Conservation (phyloP, 179 eudicot species). For the Gypsophila paniculata region DNA sequence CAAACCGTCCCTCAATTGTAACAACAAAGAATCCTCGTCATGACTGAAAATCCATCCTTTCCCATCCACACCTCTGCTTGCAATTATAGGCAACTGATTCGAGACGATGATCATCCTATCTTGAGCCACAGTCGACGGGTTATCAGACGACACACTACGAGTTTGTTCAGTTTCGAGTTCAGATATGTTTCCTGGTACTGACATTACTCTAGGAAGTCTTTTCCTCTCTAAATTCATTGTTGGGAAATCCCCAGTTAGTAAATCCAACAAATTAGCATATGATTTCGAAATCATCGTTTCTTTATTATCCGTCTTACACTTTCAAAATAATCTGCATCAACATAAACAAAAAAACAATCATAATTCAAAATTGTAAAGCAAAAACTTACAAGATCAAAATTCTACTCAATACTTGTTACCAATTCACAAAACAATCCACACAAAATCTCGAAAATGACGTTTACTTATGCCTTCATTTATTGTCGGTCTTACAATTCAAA, state of each 20-base stretch:
- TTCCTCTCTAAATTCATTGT: constrained; percentile 52
- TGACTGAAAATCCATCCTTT: constrained; percentile 76
- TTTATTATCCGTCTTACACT: constrained; percentile 9
- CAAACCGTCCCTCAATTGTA: constrained; percentile 68
- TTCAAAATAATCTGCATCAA: constrained; percentile 19
- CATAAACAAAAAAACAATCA: neutral
- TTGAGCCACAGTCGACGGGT: constrained; percentile 50
- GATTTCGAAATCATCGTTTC: constrained; percentile 59
- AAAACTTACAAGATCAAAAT: constrained; percentile 3
- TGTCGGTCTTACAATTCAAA: no score
- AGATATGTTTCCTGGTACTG: constrained; percentile 67
- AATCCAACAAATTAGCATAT: constrained; percentile 76
- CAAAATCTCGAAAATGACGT: no score
- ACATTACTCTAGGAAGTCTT: constrained; percentile 68
- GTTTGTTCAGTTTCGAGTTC: constrained; percentile 74
- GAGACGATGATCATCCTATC: constrained; percentile 81
- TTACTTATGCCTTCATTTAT: no score
- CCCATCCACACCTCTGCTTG: constrained; percentile 56
- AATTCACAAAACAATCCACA: neutral
- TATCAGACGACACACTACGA: constrained; percentile 65
- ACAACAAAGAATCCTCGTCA: constrained; percentile 80
- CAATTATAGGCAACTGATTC: constrained; percentile 63
- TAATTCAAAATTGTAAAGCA: neutral
- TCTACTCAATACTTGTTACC: constrained; percentile 3
- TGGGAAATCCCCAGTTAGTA: constrained; percentile 74